phyloP scores from a whole-genome alignment of 129 eudicot genomes.

The Flaveria linearis region DNA sequence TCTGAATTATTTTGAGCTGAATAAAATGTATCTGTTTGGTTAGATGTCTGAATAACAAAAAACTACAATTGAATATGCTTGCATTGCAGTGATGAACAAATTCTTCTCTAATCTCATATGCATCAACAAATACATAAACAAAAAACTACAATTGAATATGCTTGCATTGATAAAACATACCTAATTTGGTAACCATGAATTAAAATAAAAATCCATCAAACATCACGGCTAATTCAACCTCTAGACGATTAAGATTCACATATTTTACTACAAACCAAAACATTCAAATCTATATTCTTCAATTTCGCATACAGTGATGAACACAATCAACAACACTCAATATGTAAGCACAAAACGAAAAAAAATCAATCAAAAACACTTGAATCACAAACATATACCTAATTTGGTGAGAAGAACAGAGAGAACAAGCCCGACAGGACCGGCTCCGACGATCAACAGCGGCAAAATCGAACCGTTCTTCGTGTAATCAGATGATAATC shows the following conservation, averaged over 20 bases:
- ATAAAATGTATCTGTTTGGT: no score
- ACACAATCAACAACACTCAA: slow-evolving; percentile 20
- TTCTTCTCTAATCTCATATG: no score
- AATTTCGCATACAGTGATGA: not conserved
- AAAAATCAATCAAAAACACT: not conserved
- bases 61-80: no score
- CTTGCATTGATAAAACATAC: slow-evolving; percentile 31
- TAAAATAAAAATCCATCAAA: not conserved
- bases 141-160: not conserved
- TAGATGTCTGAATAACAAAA: no score
- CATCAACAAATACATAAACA: no score
- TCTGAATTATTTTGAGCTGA: no score
- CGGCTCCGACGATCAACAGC: slow-evolving; percentile 95
- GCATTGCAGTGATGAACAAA: no score
- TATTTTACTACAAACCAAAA: not conserved
- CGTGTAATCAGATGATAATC: slow-evolving; percentile 32
- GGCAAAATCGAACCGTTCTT: slow-evolving; percentile 58
- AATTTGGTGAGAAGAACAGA: slow-evolving; percentile 79
- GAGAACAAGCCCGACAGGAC: slow-evolving; percentile 91
- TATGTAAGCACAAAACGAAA: not conserved
- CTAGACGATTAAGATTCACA: not conserved
- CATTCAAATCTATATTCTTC: not conserved
- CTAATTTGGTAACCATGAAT: slow-evolving; percentile 53
- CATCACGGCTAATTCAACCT: not conserved
- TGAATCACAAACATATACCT: slow-evolving; percentile 41